These are phyloP conservation scores for Fagopyrum tataricum DNA, from an alignment of 148 eudicot species.

Conservation along the genomic window DNA sequence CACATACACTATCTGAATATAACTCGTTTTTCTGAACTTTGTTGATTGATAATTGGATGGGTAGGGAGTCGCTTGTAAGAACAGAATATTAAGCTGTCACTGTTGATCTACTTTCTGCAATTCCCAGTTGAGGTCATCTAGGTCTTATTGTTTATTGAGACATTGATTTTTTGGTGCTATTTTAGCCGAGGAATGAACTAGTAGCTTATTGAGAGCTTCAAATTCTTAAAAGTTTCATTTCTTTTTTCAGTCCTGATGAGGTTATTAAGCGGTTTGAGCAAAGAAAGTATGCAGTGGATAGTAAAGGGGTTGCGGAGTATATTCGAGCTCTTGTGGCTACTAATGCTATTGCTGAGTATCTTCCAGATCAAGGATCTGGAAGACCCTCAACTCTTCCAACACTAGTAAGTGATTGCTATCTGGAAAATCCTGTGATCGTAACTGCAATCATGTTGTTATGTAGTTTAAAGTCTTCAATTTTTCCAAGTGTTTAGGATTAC, in stretches of 20 bases:
- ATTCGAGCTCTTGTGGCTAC: conserved; percentile 86
- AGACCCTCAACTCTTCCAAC: conserved; percentile 85
- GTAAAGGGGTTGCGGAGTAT: conserved; percentile 85
- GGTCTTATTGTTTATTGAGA: neutral
- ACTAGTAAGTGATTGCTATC: conserved; percentile 39
- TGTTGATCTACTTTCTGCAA: neutral
- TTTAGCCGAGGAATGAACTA: neutral
- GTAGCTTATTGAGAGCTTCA: neutral
- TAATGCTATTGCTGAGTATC: conserved; percentile 79
- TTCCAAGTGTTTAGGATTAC: conserved; percentile 1
- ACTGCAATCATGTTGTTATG: neutral
- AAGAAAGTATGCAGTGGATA: conserved; percentile 66
- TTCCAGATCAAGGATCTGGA: conserved; percentile 87
- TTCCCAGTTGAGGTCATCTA: neutral
- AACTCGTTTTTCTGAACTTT: neutral
- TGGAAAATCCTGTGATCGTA: neutral
- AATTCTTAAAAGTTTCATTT: conserved; percentile 8
- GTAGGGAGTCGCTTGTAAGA: neutral
- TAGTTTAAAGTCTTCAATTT: neutral
- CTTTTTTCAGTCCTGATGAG: conserved; percentile 69
- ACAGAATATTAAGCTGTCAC: neutral
- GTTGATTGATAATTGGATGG: neutral
- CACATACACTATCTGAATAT: neutral
- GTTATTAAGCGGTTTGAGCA: conserved; percentile 82
- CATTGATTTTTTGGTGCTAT: neutral